Conservation (phyloP, 768 basidiomycete genomes). For the Boletus eberwhitei region DNA sequence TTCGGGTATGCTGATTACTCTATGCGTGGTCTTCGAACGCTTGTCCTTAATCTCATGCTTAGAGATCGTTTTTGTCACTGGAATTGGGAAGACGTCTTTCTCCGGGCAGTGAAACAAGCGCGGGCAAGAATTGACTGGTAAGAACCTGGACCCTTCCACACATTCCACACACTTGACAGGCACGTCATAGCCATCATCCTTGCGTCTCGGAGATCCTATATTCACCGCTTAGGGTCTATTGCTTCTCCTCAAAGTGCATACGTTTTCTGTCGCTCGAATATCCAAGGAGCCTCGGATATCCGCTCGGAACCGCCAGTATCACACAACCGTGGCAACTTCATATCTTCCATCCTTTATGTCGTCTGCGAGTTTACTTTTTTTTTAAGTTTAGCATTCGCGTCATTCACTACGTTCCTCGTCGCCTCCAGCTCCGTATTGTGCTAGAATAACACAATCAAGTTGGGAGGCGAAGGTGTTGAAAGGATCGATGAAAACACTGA, state of each 20-base stretch:
- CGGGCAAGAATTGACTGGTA: neutral
- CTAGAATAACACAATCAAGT: neutral
- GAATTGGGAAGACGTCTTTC: neutral
- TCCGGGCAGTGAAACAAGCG: neutral
- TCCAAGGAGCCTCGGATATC: neutral
- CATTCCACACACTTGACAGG: neutral
- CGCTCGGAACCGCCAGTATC: neutral
- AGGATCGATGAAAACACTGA: neutral
- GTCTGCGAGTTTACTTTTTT: neutral
- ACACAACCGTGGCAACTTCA: neutral
- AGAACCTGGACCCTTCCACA: neutral
- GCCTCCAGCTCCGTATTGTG: neutral
- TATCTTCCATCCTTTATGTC: neutral
- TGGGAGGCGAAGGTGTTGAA: neutral
- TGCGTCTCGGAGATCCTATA: neutral
- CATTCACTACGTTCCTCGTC: neutral
- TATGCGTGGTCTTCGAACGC: neutral
- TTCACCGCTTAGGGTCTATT: neutral
- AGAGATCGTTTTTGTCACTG: slow-evolving; percentile 2
- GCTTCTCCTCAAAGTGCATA: neutral
- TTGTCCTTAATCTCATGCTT: neutral
- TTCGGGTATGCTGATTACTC: slow-evolving; percentile 7
- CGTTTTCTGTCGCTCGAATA: neutral
- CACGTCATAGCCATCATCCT: neutral
- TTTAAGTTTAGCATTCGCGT: neutral